Percentiles rank a stretch among this genome's conserved stretches.
Conservation (phyloP, 2,329 filamentous ascomycete species). For the Microcera coccophila region DNA sequence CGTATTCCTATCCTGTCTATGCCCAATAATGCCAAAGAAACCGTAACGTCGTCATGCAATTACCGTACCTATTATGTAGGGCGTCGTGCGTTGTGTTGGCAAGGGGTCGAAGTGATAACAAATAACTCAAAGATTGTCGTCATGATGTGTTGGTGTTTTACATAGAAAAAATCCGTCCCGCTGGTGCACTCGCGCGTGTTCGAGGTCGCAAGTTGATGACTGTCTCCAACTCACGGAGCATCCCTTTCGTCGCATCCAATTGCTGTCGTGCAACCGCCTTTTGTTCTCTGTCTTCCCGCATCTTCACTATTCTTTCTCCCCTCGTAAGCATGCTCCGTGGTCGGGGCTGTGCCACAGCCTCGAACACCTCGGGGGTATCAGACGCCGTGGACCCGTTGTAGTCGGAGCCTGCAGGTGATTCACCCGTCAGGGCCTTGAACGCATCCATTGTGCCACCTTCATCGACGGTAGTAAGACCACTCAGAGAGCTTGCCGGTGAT, state of each 20-base stretch:
- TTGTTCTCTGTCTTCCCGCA: slow-evolving; percentile 79
- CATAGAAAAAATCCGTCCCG: slow-evolving; percentile 42
- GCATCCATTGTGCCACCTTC: slow-evolving; percentile 55
- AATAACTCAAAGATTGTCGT: slow-evolving; percentile 3
- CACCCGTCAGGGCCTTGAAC: slow-evolving; percentile 73
- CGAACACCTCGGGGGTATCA: slow-evolving; percentile 78
- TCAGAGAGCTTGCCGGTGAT: slow-evolving; percentile 60
- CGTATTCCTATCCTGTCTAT: slow-evolving; percentile 12
- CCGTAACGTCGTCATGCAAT: slow-evolving; percentile 12
- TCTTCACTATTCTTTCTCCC: slow-evolving; percentile 82
- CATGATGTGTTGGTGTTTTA: slow-evolving; percentile 25
- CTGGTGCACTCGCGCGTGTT: slow-evolving; percentile 36
- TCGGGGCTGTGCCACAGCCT: slow-evolving; percentile 74
- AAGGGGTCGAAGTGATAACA: slow-evolving; percentile 7
- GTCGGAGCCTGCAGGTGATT: slow-evolving; percentile 52
- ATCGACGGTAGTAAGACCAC: slow-evolving; percentile 63
- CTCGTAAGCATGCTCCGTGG: slow-evolving; percentile 69
- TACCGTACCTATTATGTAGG: not conserved
- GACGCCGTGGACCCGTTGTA: slow-evolving; percentile 54
- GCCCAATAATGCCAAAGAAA: slow-evolving; percentile 8
- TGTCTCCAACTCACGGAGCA: slow-evolving; percentile 90
- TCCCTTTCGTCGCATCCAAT: slow-evolving; percentile 76
- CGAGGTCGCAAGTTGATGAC: slow-evolving; percentile 62
- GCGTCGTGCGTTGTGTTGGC: not conserved
- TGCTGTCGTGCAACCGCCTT: slow-evolving; percentile 70